Evolutionary conservation across 1,284 basidiomycete species (phyloP).

Genomic region (Tranzscheliella williamsii): DNA sequence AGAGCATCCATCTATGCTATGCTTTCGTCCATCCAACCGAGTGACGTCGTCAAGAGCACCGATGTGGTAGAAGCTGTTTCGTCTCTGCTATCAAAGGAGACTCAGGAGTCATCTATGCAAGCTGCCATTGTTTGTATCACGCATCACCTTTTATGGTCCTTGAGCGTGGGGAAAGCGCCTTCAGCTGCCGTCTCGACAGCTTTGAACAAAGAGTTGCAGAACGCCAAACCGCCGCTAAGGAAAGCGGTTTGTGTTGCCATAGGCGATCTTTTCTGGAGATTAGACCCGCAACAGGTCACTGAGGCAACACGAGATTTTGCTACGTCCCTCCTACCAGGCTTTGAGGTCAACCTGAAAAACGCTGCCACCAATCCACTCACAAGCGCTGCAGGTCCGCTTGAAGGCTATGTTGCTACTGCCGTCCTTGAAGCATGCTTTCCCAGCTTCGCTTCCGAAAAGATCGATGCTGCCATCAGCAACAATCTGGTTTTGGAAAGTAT

Average conservation of each 20-base stretch:
- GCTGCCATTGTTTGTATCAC: constrained; percentile 37
- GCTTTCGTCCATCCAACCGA: constrained; percentile 26
- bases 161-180: constrained; percentile 10
- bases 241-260: constrained; percentile 43
- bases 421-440: constrained; percentile 34
- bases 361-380: constrained; percentile 49
- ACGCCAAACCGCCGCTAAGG: constrained; percentile 43
- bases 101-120: constrained; percentile 44
- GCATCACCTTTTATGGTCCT: constrained; percentile 27
- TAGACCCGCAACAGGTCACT: constrained; percentile 4
- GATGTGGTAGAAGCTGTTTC: constrained; percentile 30
- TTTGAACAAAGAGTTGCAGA: constrained; percentile 47
- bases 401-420: constrained; percentile 52
- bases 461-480: constrained; percentile 17
- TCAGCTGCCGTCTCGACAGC: constrained; percentile 24
- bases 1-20: constrained; percentile 44
- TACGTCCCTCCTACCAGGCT: constrained; percentile 47
- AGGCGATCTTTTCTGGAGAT: constrained; percentile 41
- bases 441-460: constrained; percentile 30
- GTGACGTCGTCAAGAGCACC: constrained; percentile 17
- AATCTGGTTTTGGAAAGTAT: constrained; percentile 38
- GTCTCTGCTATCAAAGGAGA: constrained; percentile 48
- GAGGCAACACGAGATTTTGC: constrained; percentile 31
- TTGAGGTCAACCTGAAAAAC: constrained; percentile 48
- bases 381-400: constrained; percentile 47